These are phyloP conservation scores for Galerina sulciceps DNA, from an alignment of 768 basidiomycete genomes.

Conservation along the genomic window DNA sequence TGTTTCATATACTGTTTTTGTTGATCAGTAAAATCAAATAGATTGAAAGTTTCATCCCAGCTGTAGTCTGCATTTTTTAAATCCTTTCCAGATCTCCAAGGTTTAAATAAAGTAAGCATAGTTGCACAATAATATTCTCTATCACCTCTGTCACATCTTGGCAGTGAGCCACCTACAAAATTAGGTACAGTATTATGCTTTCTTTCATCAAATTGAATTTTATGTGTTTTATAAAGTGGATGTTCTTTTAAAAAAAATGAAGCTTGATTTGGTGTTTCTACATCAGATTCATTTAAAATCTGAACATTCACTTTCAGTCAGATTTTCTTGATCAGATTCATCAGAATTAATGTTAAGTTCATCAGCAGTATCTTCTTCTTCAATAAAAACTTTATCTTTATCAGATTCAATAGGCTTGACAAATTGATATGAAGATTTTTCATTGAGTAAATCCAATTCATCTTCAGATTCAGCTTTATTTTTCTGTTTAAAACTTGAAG, in stretches of 20 bases:
- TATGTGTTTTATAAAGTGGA: constrained; percentile 18
- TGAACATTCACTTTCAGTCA: too few relatives aligned
- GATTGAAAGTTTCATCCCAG: constrained; percentile 12
- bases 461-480: not conserved
- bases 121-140: constrained; percentile 33
- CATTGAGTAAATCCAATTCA: too few relatives aligned
- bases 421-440: too few relatives aligned
- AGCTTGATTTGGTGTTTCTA: not conserved
- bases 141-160: constrained; percentile 33
- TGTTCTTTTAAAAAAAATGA: constrained; percentile 6
- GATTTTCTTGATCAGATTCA: too few relatives aligned
- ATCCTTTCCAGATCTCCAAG: constrained; percentile 33
- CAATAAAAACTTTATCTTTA: not conserved
- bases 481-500: not conserved
- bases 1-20: constrained; percentile 17
- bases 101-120: constrained; percentile 35
- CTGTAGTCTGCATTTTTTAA: not conserved
- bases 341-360: too few relatives aligned
- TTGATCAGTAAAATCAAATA: not conserved
- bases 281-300: too few relatives aligned
- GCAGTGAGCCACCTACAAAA: constrained; percentile 34
- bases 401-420: too few relatives aligned
- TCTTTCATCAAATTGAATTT: not conserved
- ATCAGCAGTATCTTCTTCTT: not conserved
- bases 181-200: constrained; percentile 22